These are phyloP conservation scores for Metschnikowia amazonensis DNA, from an alignment of 805 yeast species.

Conservation along the genomic window DNA sequence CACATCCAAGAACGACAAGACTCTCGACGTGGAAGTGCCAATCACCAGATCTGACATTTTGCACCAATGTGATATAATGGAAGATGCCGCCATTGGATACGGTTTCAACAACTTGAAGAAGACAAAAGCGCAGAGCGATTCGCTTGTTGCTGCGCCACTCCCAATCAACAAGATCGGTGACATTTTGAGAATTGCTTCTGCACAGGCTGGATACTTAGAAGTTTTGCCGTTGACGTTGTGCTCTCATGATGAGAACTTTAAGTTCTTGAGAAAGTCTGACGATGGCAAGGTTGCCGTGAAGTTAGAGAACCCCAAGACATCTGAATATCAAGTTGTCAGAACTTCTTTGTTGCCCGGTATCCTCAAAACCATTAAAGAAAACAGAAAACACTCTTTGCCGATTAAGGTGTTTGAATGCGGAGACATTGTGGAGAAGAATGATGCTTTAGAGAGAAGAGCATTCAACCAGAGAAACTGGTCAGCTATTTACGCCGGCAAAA, in stretches of 20 bases:
- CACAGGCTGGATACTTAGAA: conserved; percentile 95
- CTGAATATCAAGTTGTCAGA: conserved; percentile 96
- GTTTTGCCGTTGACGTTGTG: conserved; percentile 93
- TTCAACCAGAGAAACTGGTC: conserved; percentile 92
- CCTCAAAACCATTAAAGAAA: conserved; percentile 91
- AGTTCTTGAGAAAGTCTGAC: conserved; percentile 70
- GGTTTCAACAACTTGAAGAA: conserved; percentile 87
- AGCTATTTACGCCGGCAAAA: conserved; percentile 90
- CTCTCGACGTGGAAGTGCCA: conserved; percentile 71
- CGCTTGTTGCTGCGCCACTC: conserved; percentile 81
- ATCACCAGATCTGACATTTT: conserved; percentile 93
- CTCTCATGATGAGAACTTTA: conserved; percentile 96
- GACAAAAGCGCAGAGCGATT: conserved; percentile 71
- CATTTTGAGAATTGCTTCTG: conserved; percentile 82
- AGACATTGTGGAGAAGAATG: conserved; percentile 86
- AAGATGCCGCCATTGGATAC: conserved; percentile 94
- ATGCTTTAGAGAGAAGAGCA: conserved; percentile 79
- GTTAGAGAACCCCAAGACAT: conserved; percentile 93
- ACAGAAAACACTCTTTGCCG: conserved; percentile 92
- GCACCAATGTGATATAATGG: conserved; percentile 98
- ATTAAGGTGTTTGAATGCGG: conserved; percentile 93
- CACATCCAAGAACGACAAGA: conserved; percentile 43
- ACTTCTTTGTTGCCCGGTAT: conserved; percentile 92
- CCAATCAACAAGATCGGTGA: conserved; percentile 90
- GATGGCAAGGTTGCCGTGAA: conserved; percentile 78